Evolutionary conservation across 495 filamentous ascomycete genomes (phyloP).

Genomic region (Aspergillus egyptiacus): DNA sequence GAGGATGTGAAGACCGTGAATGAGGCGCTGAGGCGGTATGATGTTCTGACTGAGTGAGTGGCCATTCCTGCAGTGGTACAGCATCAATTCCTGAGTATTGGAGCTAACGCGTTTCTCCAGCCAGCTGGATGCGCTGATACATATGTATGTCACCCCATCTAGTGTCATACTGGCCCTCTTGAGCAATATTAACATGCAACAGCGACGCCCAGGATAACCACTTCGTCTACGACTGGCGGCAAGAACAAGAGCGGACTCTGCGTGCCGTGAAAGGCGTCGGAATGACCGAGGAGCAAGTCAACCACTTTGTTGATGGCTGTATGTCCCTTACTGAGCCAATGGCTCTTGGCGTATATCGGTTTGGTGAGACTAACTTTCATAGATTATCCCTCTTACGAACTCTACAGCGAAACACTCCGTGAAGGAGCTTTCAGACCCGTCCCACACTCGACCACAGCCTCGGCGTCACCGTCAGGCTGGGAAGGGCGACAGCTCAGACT

Average conservation of each 20-base stretch:
- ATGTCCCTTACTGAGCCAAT: conserved; percentile 21
- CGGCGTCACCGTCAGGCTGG: conserved; percentile 29
- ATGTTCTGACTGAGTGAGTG: conserved; percentile 59
- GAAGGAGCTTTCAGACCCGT: conserved; percentile 51
- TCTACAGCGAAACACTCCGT: conserved; percentile 65
- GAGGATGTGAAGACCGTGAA: conserved; percentile 72
- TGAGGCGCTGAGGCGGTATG: conserved; percentile 60
- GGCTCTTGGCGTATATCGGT: not conserved
- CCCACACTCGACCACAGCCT: conserved; percentile 11
- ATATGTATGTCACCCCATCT: conserved; percentile 52
- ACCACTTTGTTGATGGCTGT: conserved; percentile 64
- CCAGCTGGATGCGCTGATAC: conserved; percentile 73
- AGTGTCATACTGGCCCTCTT: not conserved
- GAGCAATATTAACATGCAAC: not conserved
- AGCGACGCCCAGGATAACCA: conserved; percentile 69
- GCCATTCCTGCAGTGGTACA: not conserved
- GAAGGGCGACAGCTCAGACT: conserved; percentile 59
- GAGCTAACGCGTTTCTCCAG: conserved; percentile 22
- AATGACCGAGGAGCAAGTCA: conserved; percentile 70
- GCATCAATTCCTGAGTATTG: not conserved
- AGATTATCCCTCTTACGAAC: conserved; percentile 65
- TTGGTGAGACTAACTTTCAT: not conserved
- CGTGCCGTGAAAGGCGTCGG: conserved; percentile 58
- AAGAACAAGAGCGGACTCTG: conserved; percentile 71
- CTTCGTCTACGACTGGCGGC: conserved; percentile 84